Percentiles rank a stretch among this genome's conserved stretches.
Conservation (phyloP, 2,329 filamentous ascomycete genomes). For the Fusarium coicis region DNA sequence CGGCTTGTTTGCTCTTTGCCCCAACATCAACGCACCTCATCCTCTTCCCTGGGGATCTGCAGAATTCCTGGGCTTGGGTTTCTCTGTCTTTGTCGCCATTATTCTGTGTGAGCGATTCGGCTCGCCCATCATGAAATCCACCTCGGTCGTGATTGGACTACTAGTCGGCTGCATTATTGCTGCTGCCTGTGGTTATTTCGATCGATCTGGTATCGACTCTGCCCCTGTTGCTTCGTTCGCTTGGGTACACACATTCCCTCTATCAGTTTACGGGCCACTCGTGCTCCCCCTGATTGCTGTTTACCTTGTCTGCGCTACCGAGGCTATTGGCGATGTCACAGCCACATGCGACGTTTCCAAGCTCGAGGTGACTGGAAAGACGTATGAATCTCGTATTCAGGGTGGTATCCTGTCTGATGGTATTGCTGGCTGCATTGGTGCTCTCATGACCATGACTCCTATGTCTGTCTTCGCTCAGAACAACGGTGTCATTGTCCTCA, state of each 20-base stretch:
- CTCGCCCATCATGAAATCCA: slow-evolving; percentile 85
- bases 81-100: slow-evolving; percentile 82
- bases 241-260: slow-evolving; percentile 81
- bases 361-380: slow-evolving; percentile 76
- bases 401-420: slow-evolving; percentile 83
- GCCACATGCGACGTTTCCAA: slow-evolving; percentile 84
- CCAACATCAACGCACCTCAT: slow-evolving; percentile 73
- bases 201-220: slow-evolving; percentile 74
- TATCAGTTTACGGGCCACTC: slow-evolving; percentile 77
- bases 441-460: slow-evolving; percentile 81
- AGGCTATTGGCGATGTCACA: slow-evolving; percentile 83
- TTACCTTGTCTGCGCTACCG: slow-evolving; percentile 79
- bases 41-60: slow-evolving; percentile 81
- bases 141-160: slow-evolving; percentile 78
- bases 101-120: slow-evolving; percentile 85
- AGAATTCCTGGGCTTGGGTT: slow-evolving; percentile 82
- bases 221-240: slow-evolving; percentile 80
- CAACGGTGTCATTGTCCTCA: slow-evolving; percentile 85
- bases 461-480: slow-evolving; percentile 87
- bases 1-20: slow-evolving; percentile 72
- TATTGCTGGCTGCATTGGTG: slow-evolving; percentile 78
- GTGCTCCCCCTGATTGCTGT: slow-evolving; percentile 77
- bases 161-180: slow-evolving; percentile 82
- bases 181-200: slow-evolving; percentile 81
- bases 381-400: slow-evolving; percentile 82